Evolutionary conservation across 163 green algal species (phyloP), one percentile per base, ranked within the genome.

Genomic region (Chlorella variabilis): DNA sequence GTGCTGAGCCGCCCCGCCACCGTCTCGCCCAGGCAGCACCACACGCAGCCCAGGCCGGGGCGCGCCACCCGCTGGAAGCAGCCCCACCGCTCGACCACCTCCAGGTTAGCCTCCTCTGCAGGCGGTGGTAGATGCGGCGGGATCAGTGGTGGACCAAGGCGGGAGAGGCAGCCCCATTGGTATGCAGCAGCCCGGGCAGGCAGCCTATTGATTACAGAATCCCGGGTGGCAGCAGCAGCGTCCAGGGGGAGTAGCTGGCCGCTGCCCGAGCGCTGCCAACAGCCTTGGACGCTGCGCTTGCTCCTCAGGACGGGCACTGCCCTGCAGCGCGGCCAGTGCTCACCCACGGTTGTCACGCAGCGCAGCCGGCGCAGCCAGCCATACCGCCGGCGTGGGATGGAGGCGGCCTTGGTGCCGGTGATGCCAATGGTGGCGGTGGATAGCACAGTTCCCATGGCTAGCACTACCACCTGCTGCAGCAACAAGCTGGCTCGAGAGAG

Each of bases 21-120:
- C n/a, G 39, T 31, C 42, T 92, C 34, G 18, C 90, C 85, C 1
- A 84, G 6, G 62, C 51, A 81, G 70, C 77, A 87, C 54, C 31
- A 66, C 23, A 93, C 34, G 27, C 75, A 89, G 77, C 92, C 84
- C 77, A 88, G 90, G 27, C 89, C 87, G 3, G 85, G 88, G 6
- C 77, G n/a, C 13, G 80, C 85, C n/a, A 93, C 65, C 20, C 79
- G 65, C 4, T 49, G 48, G 77, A 89, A 94, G 39, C 84, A 86
- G 21, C 90, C 90, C 49, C 83, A 94, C 34, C 61, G 49, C 70
- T 90, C 83, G 1, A 93, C 58, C 1, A 93, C 75, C 20, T 88
- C 84, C 38, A 93, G 69, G 36, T 73, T 87, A 11, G 41, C 78
- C 71, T 87, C 75, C 0, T 58, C 74, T 81, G 59, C 29, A 58